Percentiles rank a stretch among this genome's conserved stretches.
These are phyloP conservation scores for Hyphodiscus sp. DNA, from an alignment of 2,329 filamentous ascomycete species.

Conservation along the genomic window DNA sequence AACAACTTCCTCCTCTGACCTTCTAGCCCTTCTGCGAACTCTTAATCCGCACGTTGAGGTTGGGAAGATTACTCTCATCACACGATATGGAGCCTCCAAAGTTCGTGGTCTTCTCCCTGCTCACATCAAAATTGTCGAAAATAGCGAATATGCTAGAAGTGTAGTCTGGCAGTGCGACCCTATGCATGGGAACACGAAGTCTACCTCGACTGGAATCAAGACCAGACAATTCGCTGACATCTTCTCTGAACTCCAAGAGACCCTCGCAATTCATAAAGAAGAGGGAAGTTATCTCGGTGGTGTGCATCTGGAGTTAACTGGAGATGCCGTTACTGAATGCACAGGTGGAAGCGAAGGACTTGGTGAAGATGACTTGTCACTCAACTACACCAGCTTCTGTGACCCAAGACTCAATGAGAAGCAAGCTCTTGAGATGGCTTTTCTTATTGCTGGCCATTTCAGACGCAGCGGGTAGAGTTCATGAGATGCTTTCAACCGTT, in stretches of 20 bases:
- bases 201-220: constrained; percentile 74
- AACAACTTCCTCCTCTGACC: constrained; percentile 68
- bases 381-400: constrained; percentile 94
- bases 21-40: constrained; percentile 71
- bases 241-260: constrained; percentile 76
- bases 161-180: constrained; percentile 99
- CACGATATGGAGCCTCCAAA: constrained; percentile 78
- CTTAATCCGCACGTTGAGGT: constrained; percentile 78
- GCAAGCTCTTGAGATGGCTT: constrained; percentile 91
- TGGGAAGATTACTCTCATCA: constrained; percentile 94
- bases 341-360: constrained; percentile 83
- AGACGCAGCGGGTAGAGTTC: constrained; percentile 4
- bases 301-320: constrained; percentile 90
- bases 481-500: neutral
- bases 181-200: constrained; percentile 82
- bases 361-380: constrained; percentile 78
- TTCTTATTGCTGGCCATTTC: constrained; percentile 75
- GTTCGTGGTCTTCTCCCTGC: constrained; percentile 69
- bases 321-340: constrained; percentile 94
- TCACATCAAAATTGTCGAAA: constrained; percentile 85
- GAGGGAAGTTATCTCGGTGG: constrained; percentile 84
- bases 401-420: constrained; percentile 96
- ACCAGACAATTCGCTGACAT: constrained; percentile 89
- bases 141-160: constrained; percentile 56
- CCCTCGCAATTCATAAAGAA: constrained; percentile 76